These are phyloP conservation scores for Aechmea fasciata DNA, from an alignment of 176 grass and related monocot genomes.

Conservation along the genomic window DNA sequence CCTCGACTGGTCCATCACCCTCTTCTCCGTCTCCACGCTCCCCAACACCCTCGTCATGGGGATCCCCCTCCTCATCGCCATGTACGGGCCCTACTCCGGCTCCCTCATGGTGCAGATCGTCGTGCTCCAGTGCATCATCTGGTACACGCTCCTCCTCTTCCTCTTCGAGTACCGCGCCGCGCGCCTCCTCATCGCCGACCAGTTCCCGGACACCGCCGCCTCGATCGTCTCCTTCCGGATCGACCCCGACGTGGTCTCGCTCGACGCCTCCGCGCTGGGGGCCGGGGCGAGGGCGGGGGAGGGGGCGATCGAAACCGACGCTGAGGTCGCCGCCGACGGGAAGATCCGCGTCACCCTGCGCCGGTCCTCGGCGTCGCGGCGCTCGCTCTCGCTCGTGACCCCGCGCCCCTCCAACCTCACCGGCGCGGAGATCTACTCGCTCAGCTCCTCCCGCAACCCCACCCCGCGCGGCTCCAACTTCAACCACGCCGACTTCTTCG, in stretches of 20 bases:
- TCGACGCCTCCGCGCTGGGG: conserved; percentile 24
- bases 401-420: conserved; percentile 80
- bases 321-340: conserved; percentile 55
- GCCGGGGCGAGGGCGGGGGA: not conserved
- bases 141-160: conserved; percentile 94
- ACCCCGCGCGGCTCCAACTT: conserved; percentile 81
- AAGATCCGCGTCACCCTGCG: conserved; percentile 62
- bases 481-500: conserved; percentile 82
- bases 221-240: conserved; percentile 52
- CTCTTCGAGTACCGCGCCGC: conserved; percentile 87
- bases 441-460: conserved; percentile 73
- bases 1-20: conserved; percentile 65
- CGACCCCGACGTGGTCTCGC: conserved; percentile 53
- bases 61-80: conserved; percentile 65
- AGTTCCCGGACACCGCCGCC: conserved; percentile 69
- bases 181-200: conserved; percentile 44
- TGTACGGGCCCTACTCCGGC: conserved; percentile 58
- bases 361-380: conserved; percentile 52
- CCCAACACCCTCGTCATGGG: conserved; percentile 89
- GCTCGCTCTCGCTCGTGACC: conserved; percentile 42
- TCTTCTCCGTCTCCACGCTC: conserved; percentile 62
- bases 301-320: conserved; percentile 19
- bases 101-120: conserved; percentile 85
- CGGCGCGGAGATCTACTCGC: conserved; percentile 79
- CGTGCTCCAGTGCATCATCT: conserved; percentile 90